Evolutionary conservation across 1,284 basidiomycete genomes (phyloP).

Genomic region (Gymnopus androsaceus): DNA sequence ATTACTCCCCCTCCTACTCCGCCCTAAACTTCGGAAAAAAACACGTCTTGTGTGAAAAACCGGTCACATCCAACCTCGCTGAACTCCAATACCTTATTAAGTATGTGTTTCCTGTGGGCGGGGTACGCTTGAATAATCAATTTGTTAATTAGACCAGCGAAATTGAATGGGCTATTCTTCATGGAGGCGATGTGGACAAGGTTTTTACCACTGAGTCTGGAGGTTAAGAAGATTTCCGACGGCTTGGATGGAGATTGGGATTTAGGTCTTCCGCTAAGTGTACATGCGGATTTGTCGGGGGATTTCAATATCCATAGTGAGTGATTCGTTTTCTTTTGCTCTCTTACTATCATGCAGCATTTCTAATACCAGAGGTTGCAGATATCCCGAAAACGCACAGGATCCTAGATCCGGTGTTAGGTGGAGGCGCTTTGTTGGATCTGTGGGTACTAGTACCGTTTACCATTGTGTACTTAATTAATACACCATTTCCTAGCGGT

Average conservation of each 20-base stretch:
- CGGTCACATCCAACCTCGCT: conserved; percentile 65
- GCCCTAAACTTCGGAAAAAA: conserved; percentile 82
- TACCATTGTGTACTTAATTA: neutral
- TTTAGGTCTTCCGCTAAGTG: conserved; percentile 62
- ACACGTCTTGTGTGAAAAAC: conserved; percentile 87
- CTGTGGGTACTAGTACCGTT: conserved; percentile 48
- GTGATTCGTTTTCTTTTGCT: neutral
- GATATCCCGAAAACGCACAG: conserved; percentile 71
- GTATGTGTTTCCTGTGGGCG: no score
- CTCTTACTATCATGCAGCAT: neutral
- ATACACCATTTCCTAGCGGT: conserved; percentile 47
- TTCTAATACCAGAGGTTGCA: conserved; percentile 34
- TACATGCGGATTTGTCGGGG: conserved; percentile 75
- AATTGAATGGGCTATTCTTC: conserved; percentile 78
- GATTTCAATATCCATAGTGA: conserved; percentile 73
- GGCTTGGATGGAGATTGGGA: conserved; percentile 62
- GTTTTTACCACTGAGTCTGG: conserved; percentile 71
- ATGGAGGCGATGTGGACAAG: conserved; percentile 89
- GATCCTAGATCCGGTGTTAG: conserved; percentile 79
- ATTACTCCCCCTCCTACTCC: conserved; percentile 78
- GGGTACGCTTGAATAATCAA: no score
- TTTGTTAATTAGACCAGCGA: conserved; percentile 73
- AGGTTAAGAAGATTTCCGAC: conserved; percentile 66
- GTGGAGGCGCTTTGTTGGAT: conserved; percentile 86
- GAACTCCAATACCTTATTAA: conserved; percentile 71